A percentile compares a stretch with the other conserved stretches of the same genome.
phyloP scores from a whole-genome alignment of 352 stramenopile genomes.

The Globisporangium paroecandrum region DNA sequence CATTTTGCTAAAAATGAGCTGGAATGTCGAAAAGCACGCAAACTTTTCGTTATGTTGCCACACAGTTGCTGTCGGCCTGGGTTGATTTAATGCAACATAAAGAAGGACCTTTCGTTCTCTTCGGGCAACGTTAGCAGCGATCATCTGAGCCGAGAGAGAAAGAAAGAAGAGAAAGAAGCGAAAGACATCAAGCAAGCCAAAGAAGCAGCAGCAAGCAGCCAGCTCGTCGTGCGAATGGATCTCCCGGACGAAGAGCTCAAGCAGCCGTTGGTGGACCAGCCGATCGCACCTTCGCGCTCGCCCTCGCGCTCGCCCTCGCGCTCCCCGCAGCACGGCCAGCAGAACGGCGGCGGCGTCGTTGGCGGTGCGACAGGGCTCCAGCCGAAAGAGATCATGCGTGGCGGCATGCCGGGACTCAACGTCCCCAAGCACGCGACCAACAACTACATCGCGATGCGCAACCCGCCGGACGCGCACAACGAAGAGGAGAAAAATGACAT shows the following conservation, averaged over 20 bases:
- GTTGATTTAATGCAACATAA: not conserved
- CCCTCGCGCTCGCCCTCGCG: conserved; percentile 14
- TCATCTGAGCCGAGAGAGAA: conserved; percentile 7
- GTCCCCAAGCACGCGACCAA: conserved; percentile 15
- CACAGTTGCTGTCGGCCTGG: not conserved
- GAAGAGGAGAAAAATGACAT: conserved; percentile 62
- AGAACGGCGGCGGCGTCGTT: not conserved
- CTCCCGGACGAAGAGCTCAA: conserved; percentile 72
- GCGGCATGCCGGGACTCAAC: conserved; percentile 1
- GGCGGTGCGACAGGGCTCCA: conserved; percentile 20
- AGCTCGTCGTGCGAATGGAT: conserved; percentile 38
- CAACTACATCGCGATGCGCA: conserved; percentile 38
- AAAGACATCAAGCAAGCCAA: conserved; percentile 1
- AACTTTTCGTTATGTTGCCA: not conserved
- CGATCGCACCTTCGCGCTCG: conserved; percentile 13
- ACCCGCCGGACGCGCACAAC: conserved; percentile 7
- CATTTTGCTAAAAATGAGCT: conserved; percentile 2
- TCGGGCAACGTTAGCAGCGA: conserved; percentile 13
- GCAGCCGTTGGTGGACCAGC: conserved; percentile 52
- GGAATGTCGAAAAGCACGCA: not conserved
- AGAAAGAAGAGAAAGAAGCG: conserved; percentile 30
- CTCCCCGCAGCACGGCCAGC: conserved; percentile 16
- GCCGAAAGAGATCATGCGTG: conserved; percentile 13
- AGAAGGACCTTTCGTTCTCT: not conserved
- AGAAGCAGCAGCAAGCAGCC: not conserved